Percentiles rank a stretch among this genome's conserved stretches.
Conservation (phyloP, 495 filamentous ascomycete species). For the Aspergillus haitiensis region DNA sequence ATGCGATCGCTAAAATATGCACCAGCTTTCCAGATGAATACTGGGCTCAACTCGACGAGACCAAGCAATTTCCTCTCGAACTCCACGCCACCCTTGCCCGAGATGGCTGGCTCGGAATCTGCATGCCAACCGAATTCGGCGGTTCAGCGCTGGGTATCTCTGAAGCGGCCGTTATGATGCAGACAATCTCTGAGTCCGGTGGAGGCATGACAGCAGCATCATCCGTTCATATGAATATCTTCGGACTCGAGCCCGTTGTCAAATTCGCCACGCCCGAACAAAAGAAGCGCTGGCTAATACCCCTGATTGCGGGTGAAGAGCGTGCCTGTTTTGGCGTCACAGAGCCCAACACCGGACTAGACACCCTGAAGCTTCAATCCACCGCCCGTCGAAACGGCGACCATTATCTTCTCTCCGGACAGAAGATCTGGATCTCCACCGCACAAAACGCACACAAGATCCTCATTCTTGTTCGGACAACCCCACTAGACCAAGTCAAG, state of each 20-base stretch:
- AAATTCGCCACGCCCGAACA: slow-evolving; percentile 58
- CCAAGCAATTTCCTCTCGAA: slow-evolving; percentile 57
- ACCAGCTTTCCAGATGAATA: slow-evolving; percentile 56
- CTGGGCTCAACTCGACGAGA: slow-evolving; percentile 62
- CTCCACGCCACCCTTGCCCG: slow-evolving; percentile 61
- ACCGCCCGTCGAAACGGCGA: slow-evolving; percentile 49
- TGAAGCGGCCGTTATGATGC: slow-evolving; percentile 70
- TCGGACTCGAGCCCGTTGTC: slow-evolving; percentile 63
- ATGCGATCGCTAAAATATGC: slow-evolving; percentile 60
- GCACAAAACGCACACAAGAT: slow-evolving; percentile 66
- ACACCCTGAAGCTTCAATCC: slow-evolving; percentile 59
- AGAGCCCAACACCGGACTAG: slow-evolving; percentile 58
- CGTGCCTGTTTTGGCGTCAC: slow-evolving; percentile 63
- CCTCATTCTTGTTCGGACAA: slow-evolving; percentile 65
- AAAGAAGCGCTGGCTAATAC: slow-evolving; percentile 52
- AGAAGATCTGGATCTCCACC: slow-evolving; percentile 71
- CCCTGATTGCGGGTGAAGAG: slow-evolving; percentile 57
- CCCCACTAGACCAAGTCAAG: slow-evolving; percentile 52
- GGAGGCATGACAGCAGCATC: slow-evolving; percentile 67
- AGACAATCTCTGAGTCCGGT: slow-evolving; percentile 66
- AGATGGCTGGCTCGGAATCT: slow-evolving; percentile 70
- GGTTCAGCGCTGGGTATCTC: slow-evolving; percentile 64
- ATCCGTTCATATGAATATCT: slow-evolving; percentile 63
- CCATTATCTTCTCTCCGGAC: slow-evolving; percentile 56
- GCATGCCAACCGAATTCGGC: slow-evolving; percentile 60